These are phyloP conservation scores for Vararia minispora DNA, from an alignment of 768 basidiomycete species.

Conservation along the genomic window DNA sequence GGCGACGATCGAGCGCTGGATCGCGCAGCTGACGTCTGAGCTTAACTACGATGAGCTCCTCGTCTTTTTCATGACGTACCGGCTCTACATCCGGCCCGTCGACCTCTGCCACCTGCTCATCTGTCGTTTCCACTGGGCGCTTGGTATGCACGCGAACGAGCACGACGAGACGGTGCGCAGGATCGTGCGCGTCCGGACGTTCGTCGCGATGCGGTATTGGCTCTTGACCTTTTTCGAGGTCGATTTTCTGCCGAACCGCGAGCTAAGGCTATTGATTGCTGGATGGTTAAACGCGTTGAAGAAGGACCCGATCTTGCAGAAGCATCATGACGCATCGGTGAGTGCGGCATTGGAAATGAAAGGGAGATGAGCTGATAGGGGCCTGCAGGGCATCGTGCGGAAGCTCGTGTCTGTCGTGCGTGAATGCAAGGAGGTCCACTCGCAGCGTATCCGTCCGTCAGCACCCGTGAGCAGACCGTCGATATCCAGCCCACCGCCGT, in stretches of 20 bases:
- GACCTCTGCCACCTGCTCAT: constrained; percentile 78
- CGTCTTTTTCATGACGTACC: constrained; percentile 88
- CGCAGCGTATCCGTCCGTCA: constrained; percentile 12
- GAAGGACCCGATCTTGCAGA: constrained; percentile 57
- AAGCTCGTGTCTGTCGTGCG: constrained; percentile 76
- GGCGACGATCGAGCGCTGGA: constrained; percentile 88
- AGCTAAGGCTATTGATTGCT: constrained; percentile 60
- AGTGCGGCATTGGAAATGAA: no score
- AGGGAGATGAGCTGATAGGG: no score
- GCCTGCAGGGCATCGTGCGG: constrained; percentile 58
- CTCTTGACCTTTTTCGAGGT: constrained; percentile 81
- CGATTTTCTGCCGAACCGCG: constrained; percentile 77
- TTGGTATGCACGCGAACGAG: constrained; percentile 35
- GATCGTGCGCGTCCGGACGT: constrained; percentile 81
- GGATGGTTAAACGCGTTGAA: constrained; percentile 75
- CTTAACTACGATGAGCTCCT: constrained; percentile 80
- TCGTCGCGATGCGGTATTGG: constrained; percentile 87
- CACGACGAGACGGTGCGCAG: constrained; percentile 63
- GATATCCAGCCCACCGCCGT: background rate
- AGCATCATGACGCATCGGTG: constrained; percentile 62
- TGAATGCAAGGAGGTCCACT: constrained; percentile 63
- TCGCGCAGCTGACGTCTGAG: constrained; percentile 82
- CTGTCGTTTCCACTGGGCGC: constrained; percentile 83
- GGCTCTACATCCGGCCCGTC: constrained; percentile 68
- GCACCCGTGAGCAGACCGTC: background rate